Percentiles rank a stretch among this genome's conserved stretches.
Conservation (phyloP, 371 early-diverging fungal species). For the Blakeslea trispora region DNA sequence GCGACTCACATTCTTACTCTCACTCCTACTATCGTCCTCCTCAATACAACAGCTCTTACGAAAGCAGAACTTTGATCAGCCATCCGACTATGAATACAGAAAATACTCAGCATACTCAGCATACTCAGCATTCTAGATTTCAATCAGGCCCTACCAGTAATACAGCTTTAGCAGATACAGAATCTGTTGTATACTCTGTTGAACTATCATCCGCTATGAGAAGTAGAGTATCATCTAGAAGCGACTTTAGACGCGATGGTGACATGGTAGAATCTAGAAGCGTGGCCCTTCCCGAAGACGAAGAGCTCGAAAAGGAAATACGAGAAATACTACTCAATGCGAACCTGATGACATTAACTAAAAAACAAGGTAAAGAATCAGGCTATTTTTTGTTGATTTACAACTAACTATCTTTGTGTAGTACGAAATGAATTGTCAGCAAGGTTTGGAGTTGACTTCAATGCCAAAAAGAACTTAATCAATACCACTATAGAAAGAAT, state of each 20-base stretch:
- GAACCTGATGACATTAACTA: slow-evolving; percentile 79
- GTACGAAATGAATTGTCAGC: slow-evolving; percentile 79
- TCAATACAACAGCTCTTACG: not conserved
- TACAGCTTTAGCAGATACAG: slow-evolving; percentile 1
- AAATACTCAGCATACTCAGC: not conserved
- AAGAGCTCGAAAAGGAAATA: slow-evolving; percentile 81
- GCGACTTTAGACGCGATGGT: not conserved
- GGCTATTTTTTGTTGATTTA: no score
- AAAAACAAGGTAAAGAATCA: slow-evolving; percentile 83
- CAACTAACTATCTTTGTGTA: slow-evolving; percentile 21
- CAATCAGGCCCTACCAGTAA: slow-evolving; percentile 1
- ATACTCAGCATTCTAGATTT: not conserved
- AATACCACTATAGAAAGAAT: slow-evolving; percentile 78
- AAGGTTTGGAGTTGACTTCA: slow-evolving; percentile 83
- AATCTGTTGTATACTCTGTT: slow-evolving; percentile 20
- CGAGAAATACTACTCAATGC: slow-evolving; percentile 73
- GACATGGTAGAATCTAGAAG: slow-evolving; percentile 23
- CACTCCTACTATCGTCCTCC: no score
- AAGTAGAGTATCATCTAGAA: slow-evolving; percentile 4
- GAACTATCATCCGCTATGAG: slow-evolving; percentile 34
- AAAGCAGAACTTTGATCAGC: slow-evolving; percentile 9
- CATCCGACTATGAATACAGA: slow-evolving; percentile 3
- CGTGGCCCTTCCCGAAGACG: slow-evolving; percentile 76
- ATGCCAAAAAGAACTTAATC: slow-evolving; percentile 81
- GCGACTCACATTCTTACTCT: slow-evolving; percentile 1